These are phyloP conservation scores for Malania oleifera DNA, from an alignment of 164 flowering plant genomes.

Conservation along the genomic window DNA sequence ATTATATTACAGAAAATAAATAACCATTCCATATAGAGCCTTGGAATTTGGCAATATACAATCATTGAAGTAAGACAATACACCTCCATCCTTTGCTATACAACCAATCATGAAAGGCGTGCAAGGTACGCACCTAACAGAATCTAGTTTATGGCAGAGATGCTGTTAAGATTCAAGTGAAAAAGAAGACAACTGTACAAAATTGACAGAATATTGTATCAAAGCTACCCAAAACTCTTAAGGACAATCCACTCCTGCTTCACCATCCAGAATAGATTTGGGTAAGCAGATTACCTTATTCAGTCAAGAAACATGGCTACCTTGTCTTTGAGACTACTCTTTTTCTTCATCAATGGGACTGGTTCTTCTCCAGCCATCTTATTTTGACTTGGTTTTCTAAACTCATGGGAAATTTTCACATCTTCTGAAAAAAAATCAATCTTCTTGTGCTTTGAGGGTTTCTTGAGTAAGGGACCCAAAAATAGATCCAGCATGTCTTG, in stretches of 20 bases:
- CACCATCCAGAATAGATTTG: not conserved
- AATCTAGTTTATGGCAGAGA: not conserved
- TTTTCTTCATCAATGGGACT: conserved; percentile 40
- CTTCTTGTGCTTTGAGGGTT: conserved; percentile 28
- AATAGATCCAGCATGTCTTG: conserved; percentile 63
- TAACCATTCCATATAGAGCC: too few species aligned
- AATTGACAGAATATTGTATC: not conserved
- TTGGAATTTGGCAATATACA: too few species aligned
- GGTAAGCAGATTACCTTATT: conserved; percentile 8
- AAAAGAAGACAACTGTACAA: not conserved
- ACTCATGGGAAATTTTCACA: conserved; percentile 11
- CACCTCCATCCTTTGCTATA: too few species aligned
- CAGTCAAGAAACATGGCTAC: conserved; percentile 53
- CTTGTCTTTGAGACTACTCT: conserved; percentile 61
- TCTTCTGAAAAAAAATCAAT: conserved; percentile 15
- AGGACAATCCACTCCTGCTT: not conserved
- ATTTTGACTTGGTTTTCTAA: conserved; percentile 14
- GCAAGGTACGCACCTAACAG: conserved; percentile 1
- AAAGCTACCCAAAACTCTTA: not conserved
- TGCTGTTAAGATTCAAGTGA: not conserved
- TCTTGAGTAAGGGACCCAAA: conserved; percentile 56
- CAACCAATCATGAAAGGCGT: not conserved
- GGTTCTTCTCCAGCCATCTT: conserved; percentile 19
- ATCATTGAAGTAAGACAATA: too few species aligned
- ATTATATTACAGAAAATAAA: too few species aligned